Conservation (phyloP, 805 yeast genomes). For the Sugiyamaella lignohabitans region DNA sequence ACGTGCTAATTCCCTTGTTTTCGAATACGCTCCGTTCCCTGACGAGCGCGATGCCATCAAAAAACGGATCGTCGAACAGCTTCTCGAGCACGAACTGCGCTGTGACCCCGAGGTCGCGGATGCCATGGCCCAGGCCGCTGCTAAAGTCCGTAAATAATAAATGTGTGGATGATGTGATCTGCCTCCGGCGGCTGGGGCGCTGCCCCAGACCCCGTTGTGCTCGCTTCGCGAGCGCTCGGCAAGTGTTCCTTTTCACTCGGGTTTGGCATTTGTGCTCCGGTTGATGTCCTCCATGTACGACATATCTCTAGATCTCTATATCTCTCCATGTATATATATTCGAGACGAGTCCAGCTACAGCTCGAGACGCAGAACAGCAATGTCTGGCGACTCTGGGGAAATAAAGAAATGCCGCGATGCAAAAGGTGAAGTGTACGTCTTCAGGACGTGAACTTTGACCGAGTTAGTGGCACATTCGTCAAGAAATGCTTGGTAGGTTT, state of each 20-base stretch:
- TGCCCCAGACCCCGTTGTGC: too few species aligned
- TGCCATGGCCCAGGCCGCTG: constrained; percentile 5
- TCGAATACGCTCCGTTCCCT: constrained; percentile 11
- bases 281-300: too few species aligned
- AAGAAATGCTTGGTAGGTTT: constrained; percentile 43
- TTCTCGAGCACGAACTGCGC: constrained; percentile 12
- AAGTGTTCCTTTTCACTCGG: too few species aligned
- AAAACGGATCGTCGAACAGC: constrained; percentile 4
- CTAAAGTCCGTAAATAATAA: too few species aligned
- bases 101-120: constrained; percentile 12
- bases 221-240: too few species aligned
- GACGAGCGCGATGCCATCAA: constrained; percentile 5
- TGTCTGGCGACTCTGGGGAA: constrained; percentile 19
- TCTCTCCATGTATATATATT: too few species aligned
- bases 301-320: too few species aligned
- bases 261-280: too few species aligned
- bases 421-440: constrained; percentile 14
- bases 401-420: constrained; percentile 13
- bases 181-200: too few species aligned
- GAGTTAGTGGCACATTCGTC: constrained; percentile 25
- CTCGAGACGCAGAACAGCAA: constrained; percentile 11
- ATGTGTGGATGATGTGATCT: too few species aligned
- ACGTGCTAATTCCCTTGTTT: constrained; percentile 1
- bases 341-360: too few species aligned
- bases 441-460: constrained; percentile 13